Percentiles rank a stretch among this genome's conserved stretches.
phyloP scores from a whole-genome alignment of 306 rosid genomes.

The Delonix regia region DNA sequence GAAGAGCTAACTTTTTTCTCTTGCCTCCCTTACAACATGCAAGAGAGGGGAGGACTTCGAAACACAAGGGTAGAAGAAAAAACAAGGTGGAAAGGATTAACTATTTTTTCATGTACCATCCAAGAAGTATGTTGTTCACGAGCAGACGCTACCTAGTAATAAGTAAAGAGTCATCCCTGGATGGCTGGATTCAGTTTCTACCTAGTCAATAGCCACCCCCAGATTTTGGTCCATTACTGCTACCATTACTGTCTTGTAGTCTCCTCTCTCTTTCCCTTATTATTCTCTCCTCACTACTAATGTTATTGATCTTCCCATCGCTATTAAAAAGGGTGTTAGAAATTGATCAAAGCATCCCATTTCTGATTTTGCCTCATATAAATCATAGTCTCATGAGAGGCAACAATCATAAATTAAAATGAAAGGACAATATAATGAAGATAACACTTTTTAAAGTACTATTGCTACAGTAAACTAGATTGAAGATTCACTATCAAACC shows the following conservation, averaged over 20 bases:
- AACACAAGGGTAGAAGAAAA: neutral
- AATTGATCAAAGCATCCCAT: neutral
- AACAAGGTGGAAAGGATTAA: neutral
- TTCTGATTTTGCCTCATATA: neutral
- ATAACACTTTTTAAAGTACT: conserved; percentile 4
- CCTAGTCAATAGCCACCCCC: neutral
- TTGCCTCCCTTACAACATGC: too few relatives aligned
- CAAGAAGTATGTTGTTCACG: neutral
- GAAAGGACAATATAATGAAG: neutral
- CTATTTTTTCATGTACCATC: neutral
- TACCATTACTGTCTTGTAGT: neutral
- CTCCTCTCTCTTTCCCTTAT: neutral
- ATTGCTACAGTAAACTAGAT: conserved; percentile 25
- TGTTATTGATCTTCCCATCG: neutral
- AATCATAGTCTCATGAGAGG: neutral
- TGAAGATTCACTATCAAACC: conserved; percentile 56
- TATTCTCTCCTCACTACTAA: neutral
- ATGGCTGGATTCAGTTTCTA: too few relatives aligned
- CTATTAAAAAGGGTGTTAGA: neutral
- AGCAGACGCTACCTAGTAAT: neutral
- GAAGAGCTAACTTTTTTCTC: neutral
- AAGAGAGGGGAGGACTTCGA: neutral
- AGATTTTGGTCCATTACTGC: neutral
- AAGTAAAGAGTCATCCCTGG: too few relatives aligned
- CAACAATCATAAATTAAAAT: neutral